Evolutionary conservation across 306 rosid genomes (phyloP), one percentile per base, ranked within the genome.

Genomic region (Lagenaria siceraria): DNA sequence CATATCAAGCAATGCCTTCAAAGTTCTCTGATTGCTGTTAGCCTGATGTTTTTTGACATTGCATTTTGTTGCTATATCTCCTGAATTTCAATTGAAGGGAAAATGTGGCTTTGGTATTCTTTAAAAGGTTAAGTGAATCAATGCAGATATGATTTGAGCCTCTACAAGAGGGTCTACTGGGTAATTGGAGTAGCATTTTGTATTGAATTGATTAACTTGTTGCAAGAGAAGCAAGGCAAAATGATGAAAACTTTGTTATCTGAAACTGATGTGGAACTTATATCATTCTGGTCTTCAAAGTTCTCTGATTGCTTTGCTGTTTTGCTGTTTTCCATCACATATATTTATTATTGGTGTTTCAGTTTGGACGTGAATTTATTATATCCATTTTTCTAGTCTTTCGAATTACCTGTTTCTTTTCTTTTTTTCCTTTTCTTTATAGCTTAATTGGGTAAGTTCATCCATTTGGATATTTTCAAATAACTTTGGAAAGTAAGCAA

Each of bases 301-400:
- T 86, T 86, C 89, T 80, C 89, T 84, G 89, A 79, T 86, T 86
- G 84, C 86, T 78, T 75, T 66, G 77, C 78, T 25, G 1, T 55
- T 24, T 33, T 6, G n/a, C 22, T 55, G n/a, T 14, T 75, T 35
- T 2, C 10, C 42, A 54, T 33, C 46, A n/a, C 35, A 33, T 13
- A 48, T 22, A 1, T 25, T 22, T 71, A 1, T 27, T 4, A 25
- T 49, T 49, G 77, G 77, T 24, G 35, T 49, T 17, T 49, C 33
- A 11, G n/a, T 54, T 54, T 53, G 60, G 6, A 24, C 4, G 9
- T 27, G 10, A 19, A 21, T 17, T 19, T 54, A 29, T 13, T 10
- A 52, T 51, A 27, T 21, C 35, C 48, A 52, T 8, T 51, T 18
- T 52, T 19, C 46, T 18, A 0, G 18, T 29, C 35, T 69, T 73